Evolutionary conservation across 2,329 filamentous ascomycete genomes (phyloP), one percentile per base, ranked within the genome.

Genomic region (Aureobasidium sp.): DNA sequence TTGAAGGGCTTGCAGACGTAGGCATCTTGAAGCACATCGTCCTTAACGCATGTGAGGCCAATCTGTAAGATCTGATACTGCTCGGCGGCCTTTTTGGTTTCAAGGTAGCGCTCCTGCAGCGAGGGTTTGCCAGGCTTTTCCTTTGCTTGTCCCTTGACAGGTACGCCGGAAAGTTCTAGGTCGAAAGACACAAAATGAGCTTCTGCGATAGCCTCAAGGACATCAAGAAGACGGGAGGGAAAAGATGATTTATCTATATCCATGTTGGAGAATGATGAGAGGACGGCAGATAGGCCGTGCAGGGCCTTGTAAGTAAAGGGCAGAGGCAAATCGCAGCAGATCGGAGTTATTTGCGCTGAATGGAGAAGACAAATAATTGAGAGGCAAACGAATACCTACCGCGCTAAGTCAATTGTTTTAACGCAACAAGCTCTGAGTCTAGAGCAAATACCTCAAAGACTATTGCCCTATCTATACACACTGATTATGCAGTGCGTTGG

Each of bases 1-100:
- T 88, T 88, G 75, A 85, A 88, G 2, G 86, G 84, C 29, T 81
- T 80, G 37, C 85, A 74, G 6, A 80, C 75, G 68, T 88, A 89
- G 64, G 73, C 72, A 75, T 81, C 80, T 68, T 77, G 78, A 10
- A 79, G 72, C 7, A 69, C 65, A 69, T 85, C 79, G 69, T 87
- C 82, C 58, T 77, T 76, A n/a, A 83, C 83, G 67, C 85, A 82
- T 0, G 86, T 88, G 62, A 89, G 72, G n/a, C 86, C 86, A 59
- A 88, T 73, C 68, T 89, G 86, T 2, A 88, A 74, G 57, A 88
- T 81, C 63, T 85, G 81, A 67, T 85, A 88, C 42, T 78, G 80
- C 64, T 86, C 80, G 3, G 85, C 85, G 3, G 83, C 84, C 32
- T 74, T 73, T 68, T 83, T 86, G 61, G 78, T 77, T 64, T 88